These are phyloP conservation scores for Coleophoma cylindrospora DNA, from an alignment of 2,329 filamentous ascomycete species.

Conservation along the genomic window DNA sequence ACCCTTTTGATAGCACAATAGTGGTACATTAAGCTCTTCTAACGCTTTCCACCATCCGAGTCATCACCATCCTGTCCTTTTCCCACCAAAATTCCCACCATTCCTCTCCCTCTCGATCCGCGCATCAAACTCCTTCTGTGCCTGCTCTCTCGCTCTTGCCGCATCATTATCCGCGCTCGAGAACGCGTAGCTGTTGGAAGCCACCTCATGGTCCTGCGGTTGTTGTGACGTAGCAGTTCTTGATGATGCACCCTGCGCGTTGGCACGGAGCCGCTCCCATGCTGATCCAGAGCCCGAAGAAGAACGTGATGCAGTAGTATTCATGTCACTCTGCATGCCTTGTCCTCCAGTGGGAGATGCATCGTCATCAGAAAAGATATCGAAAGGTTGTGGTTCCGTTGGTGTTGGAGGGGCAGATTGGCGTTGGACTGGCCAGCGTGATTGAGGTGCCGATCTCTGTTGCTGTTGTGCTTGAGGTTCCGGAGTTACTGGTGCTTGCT, in stretches of 20 bases:
- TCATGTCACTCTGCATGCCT: conserved; percentile 6
- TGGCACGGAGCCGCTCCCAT: conserved; percentile 24
- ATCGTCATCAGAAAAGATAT: conserved; percentile 18
- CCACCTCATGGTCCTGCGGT: background rate
- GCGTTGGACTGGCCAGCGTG: background rate
- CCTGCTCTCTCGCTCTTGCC: conserved; percentile 15
- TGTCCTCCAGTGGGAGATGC: conserved; percentile 21
- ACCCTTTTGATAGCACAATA: no score
- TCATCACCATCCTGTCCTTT: no score
- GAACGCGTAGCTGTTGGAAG: conserved; percentile 17
- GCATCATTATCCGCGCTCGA: conserved; percentile 17
- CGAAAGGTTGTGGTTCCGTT: conserved; percentile 12
- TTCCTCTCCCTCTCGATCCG: conserved; percentile 24
- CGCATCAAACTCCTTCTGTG: conserved; percentile 27
- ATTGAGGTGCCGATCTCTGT: background rate
- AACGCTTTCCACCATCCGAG: no score
- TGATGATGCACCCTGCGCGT: background rate
- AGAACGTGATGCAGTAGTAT: conserved; percentile 4
- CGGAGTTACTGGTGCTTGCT: background rate
- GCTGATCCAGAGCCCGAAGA: conserved; percentile 15
- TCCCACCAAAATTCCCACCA: conserved; percentile 20
- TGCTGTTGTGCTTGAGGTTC: background rate
- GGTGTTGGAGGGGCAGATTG: background rate
- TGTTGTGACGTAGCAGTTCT: conserved; percentile 1
- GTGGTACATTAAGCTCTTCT: no score